Conservation (phyloP, 2,329 filamentous ascomycete species). For the Acrocalymma vagum region DNA sequence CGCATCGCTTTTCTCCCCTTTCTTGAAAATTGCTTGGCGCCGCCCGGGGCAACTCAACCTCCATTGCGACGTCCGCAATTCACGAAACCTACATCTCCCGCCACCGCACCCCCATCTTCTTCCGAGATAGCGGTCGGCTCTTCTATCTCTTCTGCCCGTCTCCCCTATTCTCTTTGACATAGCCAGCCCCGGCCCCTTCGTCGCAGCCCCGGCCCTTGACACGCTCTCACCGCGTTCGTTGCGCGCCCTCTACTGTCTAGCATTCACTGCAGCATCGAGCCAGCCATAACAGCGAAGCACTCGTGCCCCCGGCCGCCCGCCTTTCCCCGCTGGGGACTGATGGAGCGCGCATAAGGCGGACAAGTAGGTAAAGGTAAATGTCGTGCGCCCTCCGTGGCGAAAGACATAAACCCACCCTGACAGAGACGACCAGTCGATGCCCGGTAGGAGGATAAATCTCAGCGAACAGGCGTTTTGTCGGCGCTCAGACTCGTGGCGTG, state of each 20-base stretch:
- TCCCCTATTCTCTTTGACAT: constrained; percentile 22
- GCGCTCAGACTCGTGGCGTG: constrained; percentile 35
- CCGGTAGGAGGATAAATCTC: constrained; percentile 60
- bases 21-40: constrained; percentile 8
- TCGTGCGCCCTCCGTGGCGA: constrained; percentile 79
- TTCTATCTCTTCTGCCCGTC: too few species aligned
- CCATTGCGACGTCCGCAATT: too few species aligned
- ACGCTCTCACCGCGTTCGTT: constrained; percentile 33
- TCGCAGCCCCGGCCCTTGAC: constrained; percentile 17
- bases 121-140: too few species aligned
- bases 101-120: too few species aligned
- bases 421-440: constrained; percentile 71
- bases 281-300: constrained; percentile 16
- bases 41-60: too few species aligned
- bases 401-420: constrained; percentile 88
- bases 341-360: constrained; percentile 31
- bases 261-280: constrained; percentile 30
- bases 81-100: too few species aligned
- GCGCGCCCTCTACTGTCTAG: constrained; percentile 36
- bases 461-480: constrained; percentile 29
- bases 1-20: constrained; percentile 8
- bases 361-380: too few species aligned
- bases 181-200: constrained; percentile 9
- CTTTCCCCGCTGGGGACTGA: constrained; percentile 30
- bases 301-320: constrained; percentile 14